phyloP scores from a whole-genome alignment of 2,329 filamentous ascomycete species.

The Whalleya microplaca region DNA sequence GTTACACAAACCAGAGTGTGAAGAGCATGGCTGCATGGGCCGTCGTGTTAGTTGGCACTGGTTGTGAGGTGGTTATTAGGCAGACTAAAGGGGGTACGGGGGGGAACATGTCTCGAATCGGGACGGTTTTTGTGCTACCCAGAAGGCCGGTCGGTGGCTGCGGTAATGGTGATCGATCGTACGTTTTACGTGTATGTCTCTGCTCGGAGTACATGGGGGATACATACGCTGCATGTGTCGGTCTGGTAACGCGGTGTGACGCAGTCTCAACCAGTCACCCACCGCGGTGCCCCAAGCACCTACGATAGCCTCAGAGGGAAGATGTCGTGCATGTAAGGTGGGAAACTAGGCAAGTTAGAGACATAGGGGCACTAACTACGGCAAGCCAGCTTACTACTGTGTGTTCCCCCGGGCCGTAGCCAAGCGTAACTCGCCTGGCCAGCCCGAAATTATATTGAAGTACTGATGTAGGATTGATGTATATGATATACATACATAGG shows the following conservation, averaged over 20 bases:
- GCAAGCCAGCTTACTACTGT: neutral
- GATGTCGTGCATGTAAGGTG: neutral
- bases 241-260: neutral
- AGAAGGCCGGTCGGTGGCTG: neutral
- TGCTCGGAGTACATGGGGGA: neutral
- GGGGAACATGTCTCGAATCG: neutral
- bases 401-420: neutral
- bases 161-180: neutral
- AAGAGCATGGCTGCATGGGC: too few relatives aligned
- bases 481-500: neutral
- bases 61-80: too few relatives aligned
- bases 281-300: neutral
- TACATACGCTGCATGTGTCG: neutral
- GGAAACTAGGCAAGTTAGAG: neutral
- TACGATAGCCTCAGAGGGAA: neutral
- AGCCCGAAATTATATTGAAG: neutral
- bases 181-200: neutral
- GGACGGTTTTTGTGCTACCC: neutral
- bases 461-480: neutral
- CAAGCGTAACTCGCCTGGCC: neutral
- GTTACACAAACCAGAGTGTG: neutral
- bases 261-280: neutral
- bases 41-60: too few relatives aligned
- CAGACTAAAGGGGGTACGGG: neutral
- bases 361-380: neutral